Percentiles rank a stretch among this genome's conserved stretches.
phyloP scores from a whole-genome alignment of 495 filamentous ascomycete genomes.

The Aspergillus campestris region DNA sequence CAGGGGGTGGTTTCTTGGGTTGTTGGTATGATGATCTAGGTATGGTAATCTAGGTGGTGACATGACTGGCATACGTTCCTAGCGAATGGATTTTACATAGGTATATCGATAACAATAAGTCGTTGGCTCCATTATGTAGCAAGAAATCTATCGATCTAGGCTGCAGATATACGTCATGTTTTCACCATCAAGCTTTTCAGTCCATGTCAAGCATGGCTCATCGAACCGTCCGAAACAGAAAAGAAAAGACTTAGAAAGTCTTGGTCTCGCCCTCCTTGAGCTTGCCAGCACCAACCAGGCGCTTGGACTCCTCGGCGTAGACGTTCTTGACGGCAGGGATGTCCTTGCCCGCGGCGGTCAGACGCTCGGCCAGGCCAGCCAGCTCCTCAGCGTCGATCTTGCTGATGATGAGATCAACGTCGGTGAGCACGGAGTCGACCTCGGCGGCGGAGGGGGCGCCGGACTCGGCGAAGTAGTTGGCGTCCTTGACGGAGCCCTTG shows the following conservation, averaged over 20 bases:
- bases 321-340: constrained; percentile 55
- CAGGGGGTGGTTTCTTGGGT: too few relatives aligned
- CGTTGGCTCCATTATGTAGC: too few relatives aligned
- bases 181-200: too few relatives aligned
- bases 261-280: constrained; percentile 68
- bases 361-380: constrained; percentile 65
- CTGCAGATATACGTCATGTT: too few relatives aligned
- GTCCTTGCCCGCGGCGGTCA: constrained; percentile 51
- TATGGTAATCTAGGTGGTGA: too few relatives aligned
- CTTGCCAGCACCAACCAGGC: constrained; percentile 69
- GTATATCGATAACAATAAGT: too few relatives aligned
- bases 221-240: too few relatives aligned
- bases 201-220: too few relatives aligned
- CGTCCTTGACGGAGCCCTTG: constrained; percentile 85
- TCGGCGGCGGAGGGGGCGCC: constrained; percentile 59
- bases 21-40: too few relatives aligned
- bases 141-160: too few relatives aligned
- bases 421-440: constrained; percentile 74
- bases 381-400: constrained; percentile 89
- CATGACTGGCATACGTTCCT: too few relatives aligned
- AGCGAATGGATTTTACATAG: too few relatives aligned
- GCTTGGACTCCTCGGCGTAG: constrained; percentile 61
- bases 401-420: constrained; percentile 79
- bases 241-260: constrained; percentile 32
- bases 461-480: constrained; percentile 68